These are phyloP conservation scores for Agapanthus africanus DNA, from an alignment of 106 monocot genomes.

Conservation along the genomic window DNA sequence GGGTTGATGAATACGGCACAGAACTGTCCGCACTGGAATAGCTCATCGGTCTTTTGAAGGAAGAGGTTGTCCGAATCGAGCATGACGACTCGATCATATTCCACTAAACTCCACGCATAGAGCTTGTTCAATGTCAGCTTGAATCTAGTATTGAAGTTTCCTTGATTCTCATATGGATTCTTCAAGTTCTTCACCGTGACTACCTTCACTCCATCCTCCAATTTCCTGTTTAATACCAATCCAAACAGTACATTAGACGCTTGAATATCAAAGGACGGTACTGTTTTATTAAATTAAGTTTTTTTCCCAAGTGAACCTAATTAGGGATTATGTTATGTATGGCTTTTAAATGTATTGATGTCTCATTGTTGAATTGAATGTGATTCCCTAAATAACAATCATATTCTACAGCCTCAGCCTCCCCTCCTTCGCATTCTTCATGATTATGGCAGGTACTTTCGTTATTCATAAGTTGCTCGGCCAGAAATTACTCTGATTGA, in stretches of 20 bases:
- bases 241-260: background rate
- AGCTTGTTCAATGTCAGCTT: slow-evolving; percentile 88
- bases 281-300: too few species aligned
- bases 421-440: too few species aligned
- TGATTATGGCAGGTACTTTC: too few species aligned
- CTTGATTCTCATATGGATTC: slow-evolving; percentile 74
- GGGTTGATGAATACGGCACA: slow-evolving; percentile 8
- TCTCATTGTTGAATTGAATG: too few species aligned
- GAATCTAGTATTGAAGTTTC: slow-evolving; percentile 61
- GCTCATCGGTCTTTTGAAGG: slow-evolving; percentile 61
- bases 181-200: slow-evolving; percentile 65
- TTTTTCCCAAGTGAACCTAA: too few species aligned
- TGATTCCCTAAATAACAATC: too few species aligned
- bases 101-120: slow-evolving; percentile 83
- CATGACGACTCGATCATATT: slow-evolving; percentile 91
- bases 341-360: background rate
- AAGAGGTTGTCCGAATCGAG: slow-evolving; percentile 92
- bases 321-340: too few species aligned
- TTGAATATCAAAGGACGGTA: too few species aligned
- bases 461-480: too few species aligned
- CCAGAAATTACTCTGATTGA: too few species aligned
- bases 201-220: slow-evolving; percentile 72
- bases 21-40: slow-evolving; percentile 5
- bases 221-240: slow-evolving; percentile 41
- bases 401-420: too few species aligned